Evolutionary conservation across 75 land plant species (phyloP), one percentile per base, ranked within the genome.

Genomic region (Selaginella moellendorffii): DNA sequence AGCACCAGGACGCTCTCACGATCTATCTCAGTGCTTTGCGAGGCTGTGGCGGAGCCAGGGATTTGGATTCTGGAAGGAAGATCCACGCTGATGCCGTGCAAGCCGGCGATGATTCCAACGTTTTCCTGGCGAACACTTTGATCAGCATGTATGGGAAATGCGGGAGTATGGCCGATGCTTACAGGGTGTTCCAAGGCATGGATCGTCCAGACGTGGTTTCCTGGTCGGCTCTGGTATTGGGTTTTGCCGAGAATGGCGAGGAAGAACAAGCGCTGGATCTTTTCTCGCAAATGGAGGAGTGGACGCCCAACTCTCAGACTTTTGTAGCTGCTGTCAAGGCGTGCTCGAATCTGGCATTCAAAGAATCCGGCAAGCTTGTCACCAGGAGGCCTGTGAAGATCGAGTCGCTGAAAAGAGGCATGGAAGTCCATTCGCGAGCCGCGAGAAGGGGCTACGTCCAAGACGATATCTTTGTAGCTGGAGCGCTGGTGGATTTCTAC

Each of bases 271-370:
- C 69, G 20, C 26, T 78, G 65, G 23, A 30, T 14, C n/a, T 74
- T 19, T 78, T 69, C 46, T 18, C 53, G 60, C 46, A 51, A 0
- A 65, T 74, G 68, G 68, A 53, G 27, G 22, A 14, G 18, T 25
- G 20, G 22, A 26, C 65, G 2, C 73, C 73, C 12, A 70, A 74
- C 42, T 53, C 24, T 27, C 64, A 62, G 1, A 66, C 66, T 52
- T 46, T 74, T 54, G 77, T 70, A 10, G 64, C 61, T 30, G 65
- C 63, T 10, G 53, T 78, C 26, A 65, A 66, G 10, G 80, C 77
- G 5, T 69, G 72, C 56, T 72, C 77, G 0, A 29, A 74, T 28
- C 23, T 29, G 58, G 76, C n/a, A n/a, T n/a, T n/a, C n/a, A n/a
- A n/a, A n/a, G n/a, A n/a, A n/a, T n/a, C n/a, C n/a, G n/a, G n/a